Base-by-base conservation (phyloP, 2,329 filamentous ascomycete genomes). In the Cordyceps fumosorosea region DNA sequence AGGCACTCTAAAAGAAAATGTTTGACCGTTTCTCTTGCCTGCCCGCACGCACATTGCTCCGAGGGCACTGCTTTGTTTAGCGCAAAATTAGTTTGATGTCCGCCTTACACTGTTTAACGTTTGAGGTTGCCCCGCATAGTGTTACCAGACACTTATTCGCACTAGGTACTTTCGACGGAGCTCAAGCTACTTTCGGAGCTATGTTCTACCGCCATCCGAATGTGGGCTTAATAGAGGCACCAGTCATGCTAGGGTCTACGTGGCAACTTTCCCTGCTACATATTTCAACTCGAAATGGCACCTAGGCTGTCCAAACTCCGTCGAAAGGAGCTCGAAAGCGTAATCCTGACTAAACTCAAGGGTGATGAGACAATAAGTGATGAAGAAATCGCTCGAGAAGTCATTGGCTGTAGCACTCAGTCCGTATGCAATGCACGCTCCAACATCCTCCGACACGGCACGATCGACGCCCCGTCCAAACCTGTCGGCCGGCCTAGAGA, bases 391-490 rank as follows among this genome's bases (percentile, higher is more conserved):
- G 56, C 44, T 2, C 4, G 14, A 18, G 10, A 24, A 8, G 56
- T 50, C 1, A 26, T 40, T 26, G 1, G 12, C 56, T 58, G 45
- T 29, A 26, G 16, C 44, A 3, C 51, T 22, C 50, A n/a, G 34
- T 48, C 55, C 10, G 22, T 65, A 22, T 34, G 47, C 10, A 48
- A 48, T 5, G 55, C 44, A 10, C 56, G 48, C 45, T 58, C 57
- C 18, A 63, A 65, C 44, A 52, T 65, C 14, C 53, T 62, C 22
- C 61, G 53, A 60, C 29, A 63, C 59, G 48, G 64, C 45, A 59
- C 51, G n/a, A 62, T 65, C 37, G 58, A 65, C 34, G 57, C 62
- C 16, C 55, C 62, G 32, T 48, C 51, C 11, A 65, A 65, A 26
- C 20, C 58, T 24, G 16, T 40, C 58, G 59, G 62, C 47, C 62